phyloP scores from a whole-genome alignment of 768 basidiomycete species.

The Gautieria morchelliformis region DNA sequence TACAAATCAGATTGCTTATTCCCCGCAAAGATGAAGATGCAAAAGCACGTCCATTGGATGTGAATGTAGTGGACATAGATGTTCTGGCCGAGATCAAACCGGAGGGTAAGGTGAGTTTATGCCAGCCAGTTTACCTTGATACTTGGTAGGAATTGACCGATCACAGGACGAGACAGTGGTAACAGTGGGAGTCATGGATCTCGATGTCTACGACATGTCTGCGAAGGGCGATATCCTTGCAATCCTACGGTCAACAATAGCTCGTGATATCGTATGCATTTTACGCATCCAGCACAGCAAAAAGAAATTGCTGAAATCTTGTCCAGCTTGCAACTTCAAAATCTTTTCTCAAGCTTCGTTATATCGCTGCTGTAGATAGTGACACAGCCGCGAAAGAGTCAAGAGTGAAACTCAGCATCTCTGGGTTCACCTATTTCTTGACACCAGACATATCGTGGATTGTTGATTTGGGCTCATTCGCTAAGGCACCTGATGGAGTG shows the following conservation, averaged over 20 bases:
- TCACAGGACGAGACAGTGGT: conserved; percentile 62
- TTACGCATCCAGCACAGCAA: not conserved
- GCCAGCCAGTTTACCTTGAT: not conserved
- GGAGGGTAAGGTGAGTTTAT: conserved; percentile 51
- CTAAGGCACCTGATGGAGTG: conserved; percentile 84
- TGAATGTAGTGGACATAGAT: conserved; percentile 54
- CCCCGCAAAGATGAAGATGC: conserved; percentile 31
- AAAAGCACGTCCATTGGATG: conserved; percentile 42
- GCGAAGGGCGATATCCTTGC: conserved; percentile 22
- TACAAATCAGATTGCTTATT: conserved; percentile 36
- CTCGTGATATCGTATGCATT: conserved; percentile 47
- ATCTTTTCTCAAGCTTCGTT: conserved; percentile 52
- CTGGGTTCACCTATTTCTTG: conserved; percentile 53
- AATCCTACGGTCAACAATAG: conserved; percentile 47
- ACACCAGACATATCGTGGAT: conserved; percentile 56
- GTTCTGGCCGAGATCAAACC: conserved; percentile 57
- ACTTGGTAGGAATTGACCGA: not conserved
- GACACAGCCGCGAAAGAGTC: conserved; percentile 72
- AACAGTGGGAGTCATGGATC: conserved; percentile 52
- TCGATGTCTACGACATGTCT: conserved; percentile 43
- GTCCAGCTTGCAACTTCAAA: conserved; percentile 23
- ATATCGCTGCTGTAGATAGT: conserved; percentile 52
- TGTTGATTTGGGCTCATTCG: conserved; percentile 50
- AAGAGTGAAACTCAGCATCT: conserved; percentile 50
- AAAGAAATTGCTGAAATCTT: not conserved